Evolutionary conservation across 805 yeast genomes (phyloP), one percentile per base, ranked within the genome.

Genomic region (Lipomyces chichibuensis): DNA sequence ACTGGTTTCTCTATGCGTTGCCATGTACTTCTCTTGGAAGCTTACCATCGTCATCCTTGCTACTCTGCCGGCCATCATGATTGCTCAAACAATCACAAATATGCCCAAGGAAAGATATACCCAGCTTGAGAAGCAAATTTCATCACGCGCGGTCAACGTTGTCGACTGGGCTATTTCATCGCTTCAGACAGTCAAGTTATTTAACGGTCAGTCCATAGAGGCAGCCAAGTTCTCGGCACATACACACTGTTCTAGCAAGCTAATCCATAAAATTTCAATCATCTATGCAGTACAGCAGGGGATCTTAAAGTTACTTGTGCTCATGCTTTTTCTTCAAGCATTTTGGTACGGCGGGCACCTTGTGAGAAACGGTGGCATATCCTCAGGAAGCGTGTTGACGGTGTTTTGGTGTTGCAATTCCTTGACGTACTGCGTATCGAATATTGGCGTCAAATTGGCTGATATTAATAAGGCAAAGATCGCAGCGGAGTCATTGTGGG

Each of bases 311-410:
- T 78, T 84, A 29, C 71, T 93, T 3, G 83, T 88, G 0, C 79
- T 91, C 51, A 75, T 87, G 74, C 88, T 92, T 87, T 92, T 94
- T 80, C 90, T 93, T 2, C 97, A 91, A 77, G 96, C 94, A 0
- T 90, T 95, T 73, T 92, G 96, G 91, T 94, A 89, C 78, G 99
- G 98, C 1, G 84, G 88, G 35, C 82, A 81, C 57, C 83, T 90
- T 80, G 88, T 92, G 2, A 77, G 78, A 46, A 76, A 78, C 4
- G 85, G 86, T 0, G 80, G 83, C 8, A 75, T 87, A 14, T 72
- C 80, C 0, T 79, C 91, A 1, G 88, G 90, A 13, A 83, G 86
- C 52, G 91, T 94, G 0, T 79, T 95, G 60, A 88, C 97, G 0
- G 89, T 96, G 52, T 92, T 95, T 73, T 87, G 91, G 71, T 84